Evolutionary conservation across 371 early-diverging fungal genomes (phyloP), one percentile per base, ranked within the genome.

Genomic region (Mortierella sp.): DNA sequence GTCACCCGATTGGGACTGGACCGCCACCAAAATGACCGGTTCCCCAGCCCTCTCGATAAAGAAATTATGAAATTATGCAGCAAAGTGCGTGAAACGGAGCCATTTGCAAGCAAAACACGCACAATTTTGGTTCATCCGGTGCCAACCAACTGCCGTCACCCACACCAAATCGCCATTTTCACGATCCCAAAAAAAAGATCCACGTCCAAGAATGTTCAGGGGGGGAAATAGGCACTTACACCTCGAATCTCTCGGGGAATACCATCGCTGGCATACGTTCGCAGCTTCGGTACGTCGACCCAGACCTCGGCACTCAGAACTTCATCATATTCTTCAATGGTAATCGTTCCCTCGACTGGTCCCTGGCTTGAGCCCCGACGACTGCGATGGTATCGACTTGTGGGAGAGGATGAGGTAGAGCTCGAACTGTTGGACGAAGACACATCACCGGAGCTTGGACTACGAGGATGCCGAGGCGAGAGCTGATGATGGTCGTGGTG

Each of bases 251-350:
- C 89, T 37, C 86, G 82, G 6, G 97, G 95, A 42, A 96, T 80
- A 12, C 96, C 96, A 78, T 94, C 89, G 43, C 91, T 86, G 7
- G 95, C 91, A 47, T 88, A 81, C 48, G 89, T 86, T 50, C 93
- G 85, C 60, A 97, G 82, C 71, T 90, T 88, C 53, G 90, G 90
- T 19, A 96, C 79, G 68, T 96, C 96, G 39, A 97, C 88, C 66
- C 87, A 87, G 14, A 93, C 93, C 79, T 95, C 96, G 6, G 95
- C 89, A 71, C 86, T 89, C 48, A 96, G 76, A 39, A 95, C 83
- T 51, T 94, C 93, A 54, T 84, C 78, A 72, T 91, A 93, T 56
- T 95, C 94, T 51, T 87, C 87, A 5, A 87, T 41, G 8, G 61
- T 51, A 24, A 60, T 60, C n/a, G 48, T 52, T 6, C 52, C 47